Percentiles rank a stretch among this genome's conserved stretches.
Conservation (phyloP, 2,329 filamentous ascomycete genomes). For the Epichloe aotearoae region DNA sequence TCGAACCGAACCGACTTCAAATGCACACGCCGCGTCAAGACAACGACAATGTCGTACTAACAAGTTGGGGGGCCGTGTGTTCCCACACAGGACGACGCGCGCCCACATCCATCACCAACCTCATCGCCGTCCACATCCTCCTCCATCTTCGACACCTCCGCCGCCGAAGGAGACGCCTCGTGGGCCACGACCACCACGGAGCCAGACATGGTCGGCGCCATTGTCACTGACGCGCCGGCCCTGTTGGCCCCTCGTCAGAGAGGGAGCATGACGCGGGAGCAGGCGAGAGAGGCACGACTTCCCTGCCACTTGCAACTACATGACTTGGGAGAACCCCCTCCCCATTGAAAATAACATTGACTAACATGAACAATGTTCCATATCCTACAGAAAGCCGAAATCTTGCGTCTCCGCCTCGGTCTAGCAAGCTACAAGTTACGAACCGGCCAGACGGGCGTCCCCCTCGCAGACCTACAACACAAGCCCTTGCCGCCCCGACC, state of each 20-base stretch:
- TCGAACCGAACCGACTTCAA: neutral
- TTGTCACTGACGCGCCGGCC: constrained; percentile 2
- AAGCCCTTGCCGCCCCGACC: constrained; percentile 16
- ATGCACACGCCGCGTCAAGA: neutral
- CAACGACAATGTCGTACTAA: constrained; percentile 5
- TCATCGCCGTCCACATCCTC: constrained; percentile 29
- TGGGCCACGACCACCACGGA: constrained; percentile 38
- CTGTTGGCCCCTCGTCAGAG: constrained; percentile 2
- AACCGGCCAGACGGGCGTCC: constrained; percentile 56
- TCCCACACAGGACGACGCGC: constrained; percentile 3
- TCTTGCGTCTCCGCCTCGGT: constrained; percentile 53
- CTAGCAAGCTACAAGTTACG: constrained; percentile 64
- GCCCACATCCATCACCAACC: constrained; percentile 13
- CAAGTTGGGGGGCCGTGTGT: neutral
- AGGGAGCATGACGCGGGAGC: constrained; percentile 33
- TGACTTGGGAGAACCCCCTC: neutral
- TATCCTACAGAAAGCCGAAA: constrained; percentile 42
- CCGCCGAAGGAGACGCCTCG: constrained; percentile 33
- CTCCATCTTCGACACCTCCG: constrained; percentile 38
- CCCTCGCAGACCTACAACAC: constrained; percentile 44
- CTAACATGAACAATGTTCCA: neutral
- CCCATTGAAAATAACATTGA: neutral
- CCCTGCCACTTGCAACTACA: no score
- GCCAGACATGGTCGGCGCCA: constrained; percentile 21
- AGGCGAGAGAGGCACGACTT: constrained; percentile 34